These are phyloP conservation scores for Stromatinia cepivora DNA, from an alignment of 2,329 filamentous ascomycete species.

Conservation along the genomic window DNA sequence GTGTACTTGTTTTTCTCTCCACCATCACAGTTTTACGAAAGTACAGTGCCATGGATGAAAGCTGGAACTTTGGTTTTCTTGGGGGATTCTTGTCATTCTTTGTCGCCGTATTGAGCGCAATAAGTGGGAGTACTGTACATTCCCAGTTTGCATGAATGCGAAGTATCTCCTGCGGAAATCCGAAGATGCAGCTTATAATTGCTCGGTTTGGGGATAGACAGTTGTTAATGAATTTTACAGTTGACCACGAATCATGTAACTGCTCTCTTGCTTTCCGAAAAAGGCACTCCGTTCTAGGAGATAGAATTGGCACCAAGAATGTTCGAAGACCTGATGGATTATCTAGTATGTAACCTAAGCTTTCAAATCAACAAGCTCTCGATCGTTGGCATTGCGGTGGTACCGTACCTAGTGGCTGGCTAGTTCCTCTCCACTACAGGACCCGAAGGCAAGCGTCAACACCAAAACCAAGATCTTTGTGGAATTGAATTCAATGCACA, in stretches of 20 bases:
- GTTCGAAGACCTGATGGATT: not conserved
- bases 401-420: not conserved
- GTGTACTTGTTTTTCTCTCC: not conserved
- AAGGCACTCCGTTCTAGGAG: not conserved
- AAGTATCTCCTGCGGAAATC: not conserved
- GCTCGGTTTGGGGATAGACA: not conserved
- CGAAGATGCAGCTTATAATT: not conserved
- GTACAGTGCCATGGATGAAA: not conserved
- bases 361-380: slow-evolving; percentile 13
- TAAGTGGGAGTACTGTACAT: not conserved
- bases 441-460: not conserved
- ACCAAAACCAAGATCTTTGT: slow-evolving; percentile 1
- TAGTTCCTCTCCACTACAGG: not conserved
- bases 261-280: too few relatives aligned
- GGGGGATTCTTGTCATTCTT: not conserved
- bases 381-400: not conserved
- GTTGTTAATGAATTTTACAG: not conserved
- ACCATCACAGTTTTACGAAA: not conserved
- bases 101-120: not conserved
- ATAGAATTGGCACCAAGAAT: not conserved
- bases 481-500: not conserved
- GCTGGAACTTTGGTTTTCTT: not conserved
- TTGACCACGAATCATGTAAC: not conserved
- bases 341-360: not conserved
- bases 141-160: not conserved